Evolutionary conservation across 2,329 filamentous ascomycete genomes (phyloP).

Genomic region (Ophiostoma sp.): DNA sequence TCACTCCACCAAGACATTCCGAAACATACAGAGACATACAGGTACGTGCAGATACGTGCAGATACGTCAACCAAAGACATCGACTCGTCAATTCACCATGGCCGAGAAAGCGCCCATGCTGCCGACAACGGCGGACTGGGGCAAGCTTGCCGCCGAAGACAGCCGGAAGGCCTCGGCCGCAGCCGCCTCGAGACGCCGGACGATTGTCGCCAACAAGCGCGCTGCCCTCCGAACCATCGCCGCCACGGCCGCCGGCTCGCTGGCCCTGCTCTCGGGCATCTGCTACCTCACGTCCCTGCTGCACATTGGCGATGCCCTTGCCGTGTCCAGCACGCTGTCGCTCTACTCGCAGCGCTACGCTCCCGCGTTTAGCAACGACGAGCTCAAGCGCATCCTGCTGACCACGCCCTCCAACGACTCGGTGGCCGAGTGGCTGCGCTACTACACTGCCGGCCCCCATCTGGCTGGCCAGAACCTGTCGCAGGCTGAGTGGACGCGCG

Average conservation of each 20-base stretch:
- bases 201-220: background rate
- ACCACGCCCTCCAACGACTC: conserved; percentile 53
- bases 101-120: conserved; percentile 58
- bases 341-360: conserved; percentile 19
- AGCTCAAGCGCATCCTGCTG: conserved; percentile 53
- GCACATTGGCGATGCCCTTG: background rate
- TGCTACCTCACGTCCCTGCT: conserved; percentile 18
- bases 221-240: background rate
- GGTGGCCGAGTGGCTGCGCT: conserved; percentile 66
- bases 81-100: background rate
- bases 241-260: conserved; percentile 13
- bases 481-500: conserved; percentile 66
- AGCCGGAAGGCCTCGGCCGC: conserved; percentile 1
- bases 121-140: conserved; percentile 13
- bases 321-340: conserved; percentile 16
- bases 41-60: too few species aligned
- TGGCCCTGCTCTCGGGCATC: conserved; percentile 16
- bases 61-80: too few species aligned
- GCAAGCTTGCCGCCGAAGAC: conserved; percentile 21
- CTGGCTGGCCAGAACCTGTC: conserved; percentile 72
- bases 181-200: background rate
- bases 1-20: too few species aligned
- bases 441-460: conserved; percentile 72
- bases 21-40: too few species aligned
- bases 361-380: conserved; percentile 30